These are phyloP conservation scores for Alternaria brassicae DNA, from an alignment of 2,329 filamentous ascomycete genomes.

Conservation along the genomic window DNA sequence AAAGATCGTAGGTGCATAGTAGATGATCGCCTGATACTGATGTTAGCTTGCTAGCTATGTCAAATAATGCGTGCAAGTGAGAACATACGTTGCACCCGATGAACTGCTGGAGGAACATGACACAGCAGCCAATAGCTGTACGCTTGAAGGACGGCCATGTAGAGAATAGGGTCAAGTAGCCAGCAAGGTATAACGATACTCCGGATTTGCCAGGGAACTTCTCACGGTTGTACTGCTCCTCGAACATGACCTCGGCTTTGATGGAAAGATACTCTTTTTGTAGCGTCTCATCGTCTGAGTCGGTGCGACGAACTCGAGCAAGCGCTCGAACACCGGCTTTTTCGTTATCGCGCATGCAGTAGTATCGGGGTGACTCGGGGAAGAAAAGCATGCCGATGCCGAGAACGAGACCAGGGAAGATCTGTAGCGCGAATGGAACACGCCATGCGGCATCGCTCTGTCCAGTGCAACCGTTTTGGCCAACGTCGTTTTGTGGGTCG, in stretches of 20 bases:
- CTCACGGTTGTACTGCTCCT: conserved; percentile 54
- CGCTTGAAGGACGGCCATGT: conserved; percentile 54
- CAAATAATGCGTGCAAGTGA: neutral
- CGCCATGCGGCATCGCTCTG: conserved; percentile 57
- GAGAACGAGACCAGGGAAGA: conserved; percentile 79
- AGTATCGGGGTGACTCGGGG: conserved; percentile 37
- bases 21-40: conserved; percentile 43
- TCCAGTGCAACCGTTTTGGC: conserved; percentile 29
- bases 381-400: conserved; percentile 61
- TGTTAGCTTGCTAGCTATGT: conserved; percentile 66
- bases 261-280: conserved; percentile 68
- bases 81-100: conserved; percentile 71
- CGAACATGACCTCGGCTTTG: conserved; percentile 61
- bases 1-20: conserved; percentile 67
- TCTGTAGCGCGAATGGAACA: conserved; percentile 80
- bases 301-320: conserved; percentile 53
- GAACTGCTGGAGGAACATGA: conserved; percentile 60
- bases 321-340: conserved; percentile 57
- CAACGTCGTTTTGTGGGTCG: conserved; percentile 33
- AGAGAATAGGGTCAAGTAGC: conserved; percentile 59
- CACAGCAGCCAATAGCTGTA: conserved; percentile 41
- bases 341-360: conserved; percentile 45
- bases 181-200: conserved; percentile 63
- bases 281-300: conserved; percentile 61
- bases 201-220: conserved; percentile 42